These are phyloP conservation scores for Plasmodiophora brassicae DNA, from an alignment of 208 protist genomes.

Conservation along the genomic window DNA sequence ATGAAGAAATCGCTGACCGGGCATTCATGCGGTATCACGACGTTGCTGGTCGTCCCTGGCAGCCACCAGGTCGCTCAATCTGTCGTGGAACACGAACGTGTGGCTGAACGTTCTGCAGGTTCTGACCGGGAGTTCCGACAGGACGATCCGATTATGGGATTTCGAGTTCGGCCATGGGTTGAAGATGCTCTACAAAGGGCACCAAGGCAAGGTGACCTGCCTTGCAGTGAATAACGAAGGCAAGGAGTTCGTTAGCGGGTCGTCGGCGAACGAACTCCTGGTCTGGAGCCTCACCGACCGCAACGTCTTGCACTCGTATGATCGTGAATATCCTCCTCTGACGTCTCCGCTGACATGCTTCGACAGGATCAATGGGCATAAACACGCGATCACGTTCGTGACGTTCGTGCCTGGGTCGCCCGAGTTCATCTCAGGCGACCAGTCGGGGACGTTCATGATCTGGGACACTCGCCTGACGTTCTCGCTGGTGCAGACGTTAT, in stretches of 20 bases:
- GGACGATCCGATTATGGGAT: slow-evolving; percentile 84
- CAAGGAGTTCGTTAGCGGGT: slow-evolving; percentile 14
- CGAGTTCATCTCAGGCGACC: background rate
- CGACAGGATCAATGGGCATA: background rate
- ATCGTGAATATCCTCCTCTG: background rate
- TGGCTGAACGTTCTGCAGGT: slow-evolving; percentile 63
- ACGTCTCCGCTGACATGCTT: background rate
- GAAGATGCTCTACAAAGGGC: background rate
- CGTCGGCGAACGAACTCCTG: background rate
- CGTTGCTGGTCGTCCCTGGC: background rate
- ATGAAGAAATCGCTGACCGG: background rate
- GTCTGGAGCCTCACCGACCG: background rate
- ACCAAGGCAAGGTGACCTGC: background rate
- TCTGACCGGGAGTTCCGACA: slow-evolving; percentile 81
- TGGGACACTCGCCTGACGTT: slow-evolving; percentile 1
- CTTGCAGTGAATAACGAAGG: slow-evolving; percentile 6
- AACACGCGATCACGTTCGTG: background rate
- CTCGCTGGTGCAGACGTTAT: background rate
- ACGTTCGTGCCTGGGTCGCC: background rate
- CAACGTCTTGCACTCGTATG: background rate
- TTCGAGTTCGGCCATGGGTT: slow-evolving; percentile 50
- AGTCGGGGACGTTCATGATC: background rate
- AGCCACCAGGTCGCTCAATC: background rate
- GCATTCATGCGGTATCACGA: background rate
- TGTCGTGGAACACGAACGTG: background rate